These are phyloP conservation scores for Papiliotrema fonsecae DNA, from an alignment of 1,284 basidiomycete genomes.

Conservation along the genomic window DNA sequence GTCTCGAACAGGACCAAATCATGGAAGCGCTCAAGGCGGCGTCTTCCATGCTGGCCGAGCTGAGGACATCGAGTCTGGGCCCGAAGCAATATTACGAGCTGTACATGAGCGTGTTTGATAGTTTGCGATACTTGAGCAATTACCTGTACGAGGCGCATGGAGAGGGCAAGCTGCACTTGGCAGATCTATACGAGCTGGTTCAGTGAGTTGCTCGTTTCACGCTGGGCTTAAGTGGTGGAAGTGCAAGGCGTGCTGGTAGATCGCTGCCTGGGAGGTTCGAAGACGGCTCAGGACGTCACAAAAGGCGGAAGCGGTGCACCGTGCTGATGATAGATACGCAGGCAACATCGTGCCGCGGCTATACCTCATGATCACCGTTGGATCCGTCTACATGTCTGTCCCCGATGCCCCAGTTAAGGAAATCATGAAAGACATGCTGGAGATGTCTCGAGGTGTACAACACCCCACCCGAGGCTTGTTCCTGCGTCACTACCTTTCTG, in stretches of 20 bases:
- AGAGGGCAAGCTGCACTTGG: constrained; percentile 81
- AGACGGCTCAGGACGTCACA: no score
- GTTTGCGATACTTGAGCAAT: constrained; percentile 83
- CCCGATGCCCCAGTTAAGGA: constrained; percentile 92
- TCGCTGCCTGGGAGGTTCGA: no score
- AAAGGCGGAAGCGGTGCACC: not conserved
- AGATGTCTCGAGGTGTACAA: constrained; percentile 91
- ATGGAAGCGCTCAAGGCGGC: constrained; percentile 97
- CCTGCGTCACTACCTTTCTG: constrained; percentile 86
- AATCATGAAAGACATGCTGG: constrained; percentile 99
- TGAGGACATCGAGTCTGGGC: constrained; percentile 81
- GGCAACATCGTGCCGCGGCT: constrained; percentile 77
- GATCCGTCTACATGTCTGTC: constrained; percentile 94
- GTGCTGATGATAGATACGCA: constrained; percentile 33
- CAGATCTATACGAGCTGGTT: constrained; percentile 93
- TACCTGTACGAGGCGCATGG: constrained; percentile 91
- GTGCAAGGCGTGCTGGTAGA: not conserved
- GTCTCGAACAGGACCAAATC: constrained; percentile 85
- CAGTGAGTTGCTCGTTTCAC: constrained; percentile 58
- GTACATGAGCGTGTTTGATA: constrained; percentile 96
- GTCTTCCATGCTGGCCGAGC: constrained; percentile 89
- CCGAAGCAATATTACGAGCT: constrained; percentile 97
- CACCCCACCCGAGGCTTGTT: constrained; percentile 91
- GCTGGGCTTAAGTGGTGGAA: not conserved
- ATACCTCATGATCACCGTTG: constrained; percentile 97